phyloP scores from a whole-genome alignment of 345 rosid species.

The Camelina hispida region DNA sequence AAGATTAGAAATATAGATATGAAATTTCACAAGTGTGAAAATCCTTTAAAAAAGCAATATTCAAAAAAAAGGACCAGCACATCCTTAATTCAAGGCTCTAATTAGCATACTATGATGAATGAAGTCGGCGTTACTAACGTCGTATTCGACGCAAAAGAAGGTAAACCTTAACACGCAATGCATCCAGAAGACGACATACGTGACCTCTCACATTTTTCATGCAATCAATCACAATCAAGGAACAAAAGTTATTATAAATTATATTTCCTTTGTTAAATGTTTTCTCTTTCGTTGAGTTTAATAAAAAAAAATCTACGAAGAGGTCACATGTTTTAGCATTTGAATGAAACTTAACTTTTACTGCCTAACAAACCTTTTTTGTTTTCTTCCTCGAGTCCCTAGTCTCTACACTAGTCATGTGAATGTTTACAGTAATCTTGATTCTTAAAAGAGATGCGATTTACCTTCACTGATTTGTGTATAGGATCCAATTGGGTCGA shows the following conservation, averaged over 20 bases:
- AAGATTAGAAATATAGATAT: background rate
- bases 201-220: constrained; percentile 25
- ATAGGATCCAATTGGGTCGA: background rate
- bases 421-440: constrained; percentile 17
- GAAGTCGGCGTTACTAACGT: constrained; percentile 13
- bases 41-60: background rate
- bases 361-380: constrained; percentile 24
- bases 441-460: no score
- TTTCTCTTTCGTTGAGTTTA: background rate
- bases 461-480: background rate
- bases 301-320: background rate
- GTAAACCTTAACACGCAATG: constrained; percentile 23
- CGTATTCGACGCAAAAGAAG: background rate
- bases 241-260: background rate
- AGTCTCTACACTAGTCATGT: background rate
- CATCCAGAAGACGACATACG: constrained; percentile 24
- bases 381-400: constrained; percentile 1
- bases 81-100: background rate
- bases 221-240: constrained; percentile 7
- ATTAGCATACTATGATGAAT: background rate
- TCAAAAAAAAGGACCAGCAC: background rate
- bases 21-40: background rate
- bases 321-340: constrained; percentile 32
- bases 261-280: background rate
- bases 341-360: constrained; percentile 16